Evolutionary conservation across 495 filamentous ascomycete genomes (phyloP).

Genomic region (Trypethelium eluteriae): DNA sequence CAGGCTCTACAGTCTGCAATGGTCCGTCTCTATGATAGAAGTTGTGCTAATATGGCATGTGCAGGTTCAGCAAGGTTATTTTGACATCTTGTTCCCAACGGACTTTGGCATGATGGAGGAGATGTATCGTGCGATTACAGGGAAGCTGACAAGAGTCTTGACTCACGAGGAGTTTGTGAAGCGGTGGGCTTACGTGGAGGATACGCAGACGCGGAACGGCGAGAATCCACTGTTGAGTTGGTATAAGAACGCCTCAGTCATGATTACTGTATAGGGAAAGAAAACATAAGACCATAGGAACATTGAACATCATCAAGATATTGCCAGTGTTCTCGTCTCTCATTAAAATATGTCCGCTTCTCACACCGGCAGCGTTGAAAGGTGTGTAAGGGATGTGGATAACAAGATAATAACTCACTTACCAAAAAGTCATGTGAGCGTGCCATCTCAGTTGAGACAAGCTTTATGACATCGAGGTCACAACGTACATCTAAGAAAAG

Average conservation of each 20-base stretch:
- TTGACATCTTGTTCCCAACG: constrained; percentile 97
- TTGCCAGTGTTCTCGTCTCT: not conserved
- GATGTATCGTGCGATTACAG: constrained; percentile 84
- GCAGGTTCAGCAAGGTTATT: constrained; percentile 94
- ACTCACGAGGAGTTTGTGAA: constrained; percentile 84
- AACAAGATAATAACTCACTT: too few species aligned
- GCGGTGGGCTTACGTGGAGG: constrained; percentile 81
- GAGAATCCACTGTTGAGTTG: constrained; percentile 89
- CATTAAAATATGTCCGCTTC: not conserved
- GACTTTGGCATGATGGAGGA: constrained; percentile 83
- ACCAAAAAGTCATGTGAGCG: too few species aligned
- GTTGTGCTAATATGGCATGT: constrained; percentile 3
- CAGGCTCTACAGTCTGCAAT: not conserved
- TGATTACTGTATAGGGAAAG: constrained; percentile 61
- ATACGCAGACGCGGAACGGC: constrained; percentile 77
- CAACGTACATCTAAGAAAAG: too few species aligned
- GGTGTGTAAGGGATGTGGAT: too few species aligned
- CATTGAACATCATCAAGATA: not conserved
- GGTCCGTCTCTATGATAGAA: not conserved
- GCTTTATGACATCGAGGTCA: too few species aligned
- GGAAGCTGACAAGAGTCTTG: constrained; percentile 75
- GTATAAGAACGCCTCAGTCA: constrained; percentile 89
- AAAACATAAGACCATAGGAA: not conserved
- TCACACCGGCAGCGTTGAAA: too few species aligned
- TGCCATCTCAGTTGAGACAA: too few species aligned